Evolutionary conservation across 1,139 yeast genomes (phyloP).

Genomic region (Komagataea norvegica): DNA sequence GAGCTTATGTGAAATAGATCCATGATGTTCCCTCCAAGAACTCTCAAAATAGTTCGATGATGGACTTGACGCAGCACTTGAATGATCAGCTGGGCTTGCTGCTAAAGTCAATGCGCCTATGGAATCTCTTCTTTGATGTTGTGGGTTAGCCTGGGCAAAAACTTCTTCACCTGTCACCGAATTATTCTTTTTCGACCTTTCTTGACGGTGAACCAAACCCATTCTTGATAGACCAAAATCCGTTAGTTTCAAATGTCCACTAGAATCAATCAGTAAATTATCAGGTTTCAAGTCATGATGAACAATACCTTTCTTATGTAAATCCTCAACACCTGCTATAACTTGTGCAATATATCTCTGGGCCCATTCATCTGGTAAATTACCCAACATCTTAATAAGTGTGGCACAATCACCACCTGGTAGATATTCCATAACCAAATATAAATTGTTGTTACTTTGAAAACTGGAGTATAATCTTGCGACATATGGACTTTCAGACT

Average conservation of each 20-base stretch:
- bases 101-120: conserved; percentile 20
- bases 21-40: conserved; percentile 3
- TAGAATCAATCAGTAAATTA: conserved; percentile 76
- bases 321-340: conserved; percentile 81
- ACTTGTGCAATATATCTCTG: conserved; percentile 84
- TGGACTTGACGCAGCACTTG: conserved; percentile 20
- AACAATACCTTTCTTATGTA: conserved; percentile 83
- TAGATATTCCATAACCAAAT: conserved; percentile 92
- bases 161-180: conserved; percentile 20
- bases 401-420: conserved; percentile 97
- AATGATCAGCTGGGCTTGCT: conserved; percentile 17
- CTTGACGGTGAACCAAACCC: conserved; percentile 83
- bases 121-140: conserved; percentile 20
- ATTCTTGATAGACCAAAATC: conserved; percentile 92
- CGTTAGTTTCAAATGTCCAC: conserved; percentile 87
- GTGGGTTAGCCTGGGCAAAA: conserved; percentile 15
- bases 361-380: conserved; percentile 84
- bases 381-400: conserved; percentile 72
- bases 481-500: conserved; percentile 88
- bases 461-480: conserved; percentile 87
- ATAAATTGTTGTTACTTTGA: conserved; percentile 82
- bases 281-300: conserved; percentile 97
- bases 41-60: conserved; percentile 26
- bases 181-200: conserved; percentile 17
- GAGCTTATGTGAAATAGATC: conserved; percentile 2